phyloP scores from a whole-genome alignment of 164 flowering plant species.

The Piper longum region DNA sequence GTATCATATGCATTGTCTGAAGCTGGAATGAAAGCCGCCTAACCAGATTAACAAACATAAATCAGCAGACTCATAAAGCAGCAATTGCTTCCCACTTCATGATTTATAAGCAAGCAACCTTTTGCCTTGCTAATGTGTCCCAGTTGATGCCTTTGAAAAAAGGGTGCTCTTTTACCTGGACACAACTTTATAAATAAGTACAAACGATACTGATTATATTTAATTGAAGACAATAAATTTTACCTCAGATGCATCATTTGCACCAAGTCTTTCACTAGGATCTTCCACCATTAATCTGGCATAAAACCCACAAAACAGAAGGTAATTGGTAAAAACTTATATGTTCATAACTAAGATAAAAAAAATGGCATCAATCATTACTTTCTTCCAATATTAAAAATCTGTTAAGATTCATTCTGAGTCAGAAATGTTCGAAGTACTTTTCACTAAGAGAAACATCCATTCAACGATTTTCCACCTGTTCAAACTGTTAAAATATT shows the following conservation, averaged over 20 bases:
- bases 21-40: slow-evolving; percentile 98
- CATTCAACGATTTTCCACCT: not conserved
- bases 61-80: not conserved
- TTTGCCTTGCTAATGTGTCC: slow-evolving; percentile 97
- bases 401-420: not conserved
- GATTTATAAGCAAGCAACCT: slow-evolving; percentile 33
- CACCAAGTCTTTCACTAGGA: slow-evolving; percentile 95
- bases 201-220: not conserved
- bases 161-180: slow-evolving; percentile 88
- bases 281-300: slow-evolving; percentile 86
- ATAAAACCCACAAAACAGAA: not conserved
- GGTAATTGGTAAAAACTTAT: not conserved
- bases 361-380: not conserved
- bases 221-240: not conserved
- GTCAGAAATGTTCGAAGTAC: not conserved
- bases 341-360: not conserved
- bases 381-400: not conserved
- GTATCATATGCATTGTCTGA: slow-evolving; percentile 91
- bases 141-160: slow-evolving; percentile 95
- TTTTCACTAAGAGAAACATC: not conserved
- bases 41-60: slow-evolving; percentile 4
- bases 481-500: not conserved
- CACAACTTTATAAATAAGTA: not conserved
- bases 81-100: no score
- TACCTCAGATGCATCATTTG: slow-evolving; percentile 93